A percentile compares a stretch with the other conserved stretches of the same genome.
Evolutionary conservation across 306 rosid species (phyloP).

Genomic region (Pyrus pyrifolia): DNA sequence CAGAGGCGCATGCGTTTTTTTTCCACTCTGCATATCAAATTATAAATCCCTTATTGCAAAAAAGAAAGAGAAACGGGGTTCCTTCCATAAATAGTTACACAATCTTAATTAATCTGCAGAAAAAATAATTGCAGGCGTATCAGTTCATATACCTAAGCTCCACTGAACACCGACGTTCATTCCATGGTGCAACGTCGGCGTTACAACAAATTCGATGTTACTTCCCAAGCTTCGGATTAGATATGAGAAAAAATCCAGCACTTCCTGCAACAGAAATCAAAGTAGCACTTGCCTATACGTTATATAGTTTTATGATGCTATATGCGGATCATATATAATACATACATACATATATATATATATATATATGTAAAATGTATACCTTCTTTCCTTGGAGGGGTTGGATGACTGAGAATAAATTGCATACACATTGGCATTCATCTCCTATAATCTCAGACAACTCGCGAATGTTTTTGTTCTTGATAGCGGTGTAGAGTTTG

Average conservation of each 20-base stretch:
- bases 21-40: conserved; percentile 38
- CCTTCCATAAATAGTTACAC: too few species aligned
- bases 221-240: conserved; percentile 33
- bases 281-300: not conserved
- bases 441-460: conserved; percentile 42
- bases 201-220: conserved; percentile 30
- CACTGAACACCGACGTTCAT: conserved; percentile 53
- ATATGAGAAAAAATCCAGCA: conserved; percentile 36
- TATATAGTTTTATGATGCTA: not conserved
- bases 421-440: conserved; percentile 34
- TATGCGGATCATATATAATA: not conserved
- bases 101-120: too few species aligned
- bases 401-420: conserved; percentile 38
- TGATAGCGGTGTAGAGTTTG: conserved; percentile 39
- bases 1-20: conserved; percentile 28
- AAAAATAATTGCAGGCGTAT: too few species aligned
- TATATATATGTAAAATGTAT: not conserved
- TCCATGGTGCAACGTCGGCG: conserved; percentile 54
- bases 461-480: conserved; percentile 29
- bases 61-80: too few species aligned
- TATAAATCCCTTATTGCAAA: too few species aligned
- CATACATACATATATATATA: too few species aligned
- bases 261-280: conserved; percentile 44
- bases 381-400: conserved; percentile 51
- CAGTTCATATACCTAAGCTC: conserved; percentile 46